Conservation (phyloP, 495 filamentous ascomycete genomes). For the Sporormia fimetaria region DNA sequence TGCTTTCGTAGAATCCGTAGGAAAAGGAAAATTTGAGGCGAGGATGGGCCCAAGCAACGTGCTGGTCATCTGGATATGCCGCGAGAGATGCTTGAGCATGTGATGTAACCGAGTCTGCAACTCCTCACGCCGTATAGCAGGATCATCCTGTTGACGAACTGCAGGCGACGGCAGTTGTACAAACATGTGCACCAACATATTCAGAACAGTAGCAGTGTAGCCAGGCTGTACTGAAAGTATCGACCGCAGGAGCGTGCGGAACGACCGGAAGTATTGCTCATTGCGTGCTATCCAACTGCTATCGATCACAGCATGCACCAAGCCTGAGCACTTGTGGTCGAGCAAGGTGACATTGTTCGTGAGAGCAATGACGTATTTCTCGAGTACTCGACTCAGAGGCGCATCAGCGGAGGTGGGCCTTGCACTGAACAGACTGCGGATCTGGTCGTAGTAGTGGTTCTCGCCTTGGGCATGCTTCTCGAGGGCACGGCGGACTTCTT, state of each 20-base stretch:
- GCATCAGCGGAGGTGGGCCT: slow-evolving; percentile 37
- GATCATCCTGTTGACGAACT: slow-evolving; percentile 49
- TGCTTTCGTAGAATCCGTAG: slow-evolving; percentile 56
- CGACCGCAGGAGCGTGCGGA: slow-evolving; percentile 67
- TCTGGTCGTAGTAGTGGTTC: slow-evolving; percentile 55
- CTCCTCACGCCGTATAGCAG: slow-evolving; percentile 44
- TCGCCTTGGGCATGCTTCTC: slow-evolving; percentile 56
- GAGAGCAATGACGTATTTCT: slow-evolving; percentile 65
- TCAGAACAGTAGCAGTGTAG: slow-evolving; percentile 51
- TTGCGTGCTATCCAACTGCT: slow-evolving; percentile 79
- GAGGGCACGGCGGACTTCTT: slow-evolving; percentile 63
- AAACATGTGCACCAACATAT: slow-evolving; percentile 72
- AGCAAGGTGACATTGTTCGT: slow-evolving; percentile 61
- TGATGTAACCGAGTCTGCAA: slow-evolving; percentile 61
- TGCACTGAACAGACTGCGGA: slow-evolving; percentile 57
- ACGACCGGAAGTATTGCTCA: slow-evolving; percentile 66
- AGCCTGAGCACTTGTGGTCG: slow-evolving; percentile 56
- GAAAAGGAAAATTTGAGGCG: slow-evolving; percentile 57
- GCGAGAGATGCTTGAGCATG: slow-evolving; percentile 61
- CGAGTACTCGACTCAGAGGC: slow-evolving; percentile 46
- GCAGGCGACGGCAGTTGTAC: slow-evolving; percentile 40
- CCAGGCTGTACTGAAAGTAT: slow-evolving; percentile 67
- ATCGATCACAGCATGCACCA: slow-evolving; percentile 61
- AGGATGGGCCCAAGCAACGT: slow-evolving; percentile 55
- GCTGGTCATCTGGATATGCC: slow-evolving; percentile 67